phyloP scores from a whole-genome alignment of 345 rosid species.

The Chamaenerion angustifolium region DNA sequence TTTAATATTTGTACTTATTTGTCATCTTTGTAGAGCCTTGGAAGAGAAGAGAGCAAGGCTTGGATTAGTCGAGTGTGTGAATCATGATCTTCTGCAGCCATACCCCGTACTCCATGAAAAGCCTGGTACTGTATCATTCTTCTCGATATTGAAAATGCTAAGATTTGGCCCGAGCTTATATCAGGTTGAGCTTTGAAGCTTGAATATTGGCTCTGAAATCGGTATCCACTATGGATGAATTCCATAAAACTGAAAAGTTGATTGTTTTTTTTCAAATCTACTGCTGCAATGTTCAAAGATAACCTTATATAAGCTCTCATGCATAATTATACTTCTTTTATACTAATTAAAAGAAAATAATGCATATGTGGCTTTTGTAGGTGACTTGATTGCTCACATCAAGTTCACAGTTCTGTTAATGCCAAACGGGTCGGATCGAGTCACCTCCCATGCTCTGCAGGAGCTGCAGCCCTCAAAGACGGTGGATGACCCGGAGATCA shows the following conservation, averaged over 20 bases:
- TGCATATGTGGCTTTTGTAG: conserved; percentile 21
- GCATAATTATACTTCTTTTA: too few species aligned
- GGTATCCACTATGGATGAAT: too few species aligned
- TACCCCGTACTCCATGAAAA: conserved; percentile 96
- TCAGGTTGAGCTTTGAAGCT: too few species aligned
- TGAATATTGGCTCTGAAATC: too few species aligned
- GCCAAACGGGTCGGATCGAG: conserved; percentile 94
- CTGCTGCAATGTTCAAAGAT: too few species aligned
- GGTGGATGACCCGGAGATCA: conserved; percentile 81
- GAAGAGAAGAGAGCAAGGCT: conserved; percentile 96
- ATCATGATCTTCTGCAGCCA: conserved; percentile 88
- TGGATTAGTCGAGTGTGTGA: conserved; percentile 92
- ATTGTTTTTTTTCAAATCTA: too few species aligned
- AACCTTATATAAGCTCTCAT: too few species aligned
- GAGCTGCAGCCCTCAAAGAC: conserved; percentile 66
- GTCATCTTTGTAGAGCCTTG: conserved; percentile 47
- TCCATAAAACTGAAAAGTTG: too few species aligned
- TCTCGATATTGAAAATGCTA: too few species aligned
- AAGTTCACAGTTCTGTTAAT: conserved; percentile 85
- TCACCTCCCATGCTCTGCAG: conserved; percentile 70
- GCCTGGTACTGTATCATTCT: conserved; percentile 36
- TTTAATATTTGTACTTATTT: not conserved
- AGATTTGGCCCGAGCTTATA: too few species aligned
- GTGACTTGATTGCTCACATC: conserved; percentile 79
- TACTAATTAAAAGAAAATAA: too few species aligned